A percentile compares a stretch with the other conserved stretches of the same genome.
Evolutionary conservation across 305 asterid genomes (phyloP).

Genomic region (Fraxinus velutina): DNA sequence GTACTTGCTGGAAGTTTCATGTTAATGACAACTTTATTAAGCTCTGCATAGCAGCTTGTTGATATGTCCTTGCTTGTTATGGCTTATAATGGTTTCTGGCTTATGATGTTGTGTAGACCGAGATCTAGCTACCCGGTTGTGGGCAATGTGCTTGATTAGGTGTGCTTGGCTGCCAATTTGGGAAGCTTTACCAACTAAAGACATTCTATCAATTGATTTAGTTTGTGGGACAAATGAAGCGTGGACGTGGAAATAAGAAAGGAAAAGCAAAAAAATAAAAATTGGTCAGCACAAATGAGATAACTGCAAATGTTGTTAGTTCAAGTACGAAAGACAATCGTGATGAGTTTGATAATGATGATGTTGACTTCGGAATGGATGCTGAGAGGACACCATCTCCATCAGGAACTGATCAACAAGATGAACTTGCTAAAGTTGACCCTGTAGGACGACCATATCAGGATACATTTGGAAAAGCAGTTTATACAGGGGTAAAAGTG

Average conservation of each 20-base stretch:
- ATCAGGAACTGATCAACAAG: slow-evolving; percentile 32
- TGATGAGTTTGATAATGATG: slow-evolving; percentile 63
- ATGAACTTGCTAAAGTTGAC: slow-evolving; percentile 32
- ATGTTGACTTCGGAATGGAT: slow-evolving; percentile 61
- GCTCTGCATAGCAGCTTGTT: background rate
- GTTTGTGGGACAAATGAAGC: slow-evolving; percentile 47
- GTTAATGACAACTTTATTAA: background rate
- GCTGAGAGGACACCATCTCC: slow-evolving; percentile 56
- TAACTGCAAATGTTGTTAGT: slow-evolving; percentile 41
- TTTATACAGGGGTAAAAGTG: slow-evolving; percentile 78
- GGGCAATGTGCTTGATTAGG: background rate
- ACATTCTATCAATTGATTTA: slow-evolving; percentile 7
- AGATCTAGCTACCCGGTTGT: background rate
- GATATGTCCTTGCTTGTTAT: slow-evolving; percentile 3
- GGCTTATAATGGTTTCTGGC: background rate
- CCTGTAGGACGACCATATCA: slow-evolving; percentile 41
- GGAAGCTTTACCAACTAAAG: slow-evolving; percentile 9
- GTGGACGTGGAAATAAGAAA: slow-evolving; percentile 67
- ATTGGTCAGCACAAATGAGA: slow-evolving; percentile 44
- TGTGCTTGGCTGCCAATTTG: slow-evolving; percentile 19
- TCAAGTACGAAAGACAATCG: slow-evolving; percentile 49
- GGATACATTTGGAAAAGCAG: slow-evolving; percentile 51
- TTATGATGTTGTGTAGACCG: slow-evolving; percentile 25
- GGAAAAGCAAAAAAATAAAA: slow-evolving; percentile 60
- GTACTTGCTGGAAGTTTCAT: background rate